Percentiles rank a stretch among this genome's conserved stretches.
These are phyloP conservation scores for Ophiostoma tasmaniense DNA, from an alignment of 2,329 filamentous ascomycete genomes.

Conservation along the genomic window DNA sequence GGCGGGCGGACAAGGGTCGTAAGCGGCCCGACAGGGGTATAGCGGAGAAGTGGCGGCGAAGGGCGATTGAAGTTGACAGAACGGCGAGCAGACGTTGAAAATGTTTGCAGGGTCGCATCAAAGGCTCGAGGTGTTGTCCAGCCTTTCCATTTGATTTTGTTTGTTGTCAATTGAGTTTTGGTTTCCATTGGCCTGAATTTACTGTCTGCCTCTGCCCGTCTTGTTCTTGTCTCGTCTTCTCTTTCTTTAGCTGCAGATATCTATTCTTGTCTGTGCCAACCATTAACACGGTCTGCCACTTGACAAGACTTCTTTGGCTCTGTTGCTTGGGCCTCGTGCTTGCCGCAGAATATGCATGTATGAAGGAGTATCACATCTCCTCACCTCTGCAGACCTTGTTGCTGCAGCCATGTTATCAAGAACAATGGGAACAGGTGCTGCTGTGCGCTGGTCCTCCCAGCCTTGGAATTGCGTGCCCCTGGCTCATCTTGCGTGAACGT, in stretches of 20 bases:
- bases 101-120: background rate
- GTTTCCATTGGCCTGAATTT: background rate
- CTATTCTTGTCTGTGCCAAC: background rate
- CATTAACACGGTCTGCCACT: background rate
- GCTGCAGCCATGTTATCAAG: background rate
- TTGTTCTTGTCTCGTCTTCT: background rate
- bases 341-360: background rate
- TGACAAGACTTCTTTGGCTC: background rate
- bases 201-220: background rate
- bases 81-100: background rate
- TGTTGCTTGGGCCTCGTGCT: background rate
- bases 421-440: background rate
- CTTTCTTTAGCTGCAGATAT: background rate
- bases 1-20: constrained; percentile 3
- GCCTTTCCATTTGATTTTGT: background rate
- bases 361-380: background rate
- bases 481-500: background rate
- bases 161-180: background rate
- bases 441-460: background rate
- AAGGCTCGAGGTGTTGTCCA: background rate
- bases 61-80: background rate
- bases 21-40: background rate
- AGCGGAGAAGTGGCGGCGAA: constrained; percentile 7
- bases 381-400: background rate
- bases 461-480: background rate